Base-by-base conservation (phyloP, 108 stramenopile species). In the Skeletonema costatum region DNA sequence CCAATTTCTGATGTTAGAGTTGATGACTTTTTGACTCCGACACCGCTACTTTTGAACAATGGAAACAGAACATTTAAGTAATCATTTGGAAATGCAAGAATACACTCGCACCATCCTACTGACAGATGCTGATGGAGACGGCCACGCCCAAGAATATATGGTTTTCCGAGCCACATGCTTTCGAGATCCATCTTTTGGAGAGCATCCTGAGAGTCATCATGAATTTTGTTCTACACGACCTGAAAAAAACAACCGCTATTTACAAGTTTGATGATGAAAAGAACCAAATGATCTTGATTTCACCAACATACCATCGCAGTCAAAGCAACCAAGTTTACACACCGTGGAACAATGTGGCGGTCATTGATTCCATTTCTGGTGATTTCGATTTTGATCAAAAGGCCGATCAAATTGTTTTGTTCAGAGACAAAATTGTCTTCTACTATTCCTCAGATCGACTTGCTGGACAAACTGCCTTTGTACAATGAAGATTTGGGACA, bases 111-210 rank as follows among this genome's bases (percentile, higher is more conserved):
- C 60, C 29, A 61, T 61, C 29, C 29, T 61, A 4, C 14, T 61
- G 19, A 61, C 60, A 44, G 60, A 61, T 61, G 60, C 60, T 61
- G 60, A 61, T 25, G 60, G 60, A 44, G 60, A 61, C 6, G 60
- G 60, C 6, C 30, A 31, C 19, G 60, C 60, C 29, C 29, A 61
- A 31, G 60, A 61, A 61, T 31, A 31, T 16, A 61, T 61, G 60
- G 31, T 61, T 61, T 29, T 61, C 60, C 29, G 60, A 61, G 3
- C 30, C n/a, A 61, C 29, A 0, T 61, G 60, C 60, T 61, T 61
- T 21, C 60, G 44, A 3, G 44, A 46, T 46, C 44, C 44, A n/a
- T 46, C 44, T 16, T 46, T 46, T 46, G 44, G 44, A 5, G 16
- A 46, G 16, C 16, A 46, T 46, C 44, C 44, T 46, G 44, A 46